These are phyloP conservation scores for Penicillium turbatum DNA, from an alignment of 495 filamentous ascomycete species.

Conservation along the genomic window DNA sequence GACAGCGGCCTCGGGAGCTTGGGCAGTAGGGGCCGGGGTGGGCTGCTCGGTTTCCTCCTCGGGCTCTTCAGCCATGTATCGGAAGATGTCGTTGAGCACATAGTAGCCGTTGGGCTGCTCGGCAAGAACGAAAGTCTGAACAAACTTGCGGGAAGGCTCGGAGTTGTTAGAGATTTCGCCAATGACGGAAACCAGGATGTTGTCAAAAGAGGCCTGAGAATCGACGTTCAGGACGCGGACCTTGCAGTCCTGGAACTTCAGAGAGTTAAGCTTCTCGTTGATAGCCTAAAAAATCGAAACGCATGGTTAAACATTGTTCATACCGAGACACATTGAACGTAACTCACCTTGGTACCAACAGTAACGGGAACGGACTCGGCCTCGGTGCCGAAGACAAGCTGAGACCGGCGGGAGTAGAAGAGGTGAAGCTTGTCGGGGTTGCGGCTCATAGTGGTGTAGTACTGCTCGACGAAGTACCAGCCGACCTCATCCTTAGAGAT, in stretches of 20 bases:
- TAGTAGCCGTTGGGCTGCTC: slow-evolving; percentile 97
- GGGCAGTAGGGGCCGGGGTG: slow-evolving; percentile 38
- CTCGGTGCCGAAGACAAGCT: slow-evolving; percentile 80
- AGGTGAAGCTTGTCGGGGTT: slow-evolving; percentile 87
- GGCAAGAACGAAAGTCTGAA: slow-evolving; percentile 97
- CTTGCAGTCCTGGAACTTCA: slow-evolving; percentile 97
- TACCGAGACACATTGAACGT: background rate
- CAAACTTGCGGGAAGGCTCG: slow-evolving; percentile 85
- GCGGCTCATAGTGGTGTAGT: slow-evolving; percentile 95
- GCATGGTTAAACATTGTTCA: background rate
- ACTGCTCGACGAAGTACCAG: slow-evolving; percentile 99
- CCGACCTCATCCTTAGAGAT: slow-evolving; percentile 83
- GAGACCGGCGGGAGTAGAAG: slow-evolving; percentile 79
- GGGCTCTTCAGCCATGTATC: slow-evolving; percentile 72
- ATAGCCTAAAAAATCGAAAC: slow-evolving; percentile 58
- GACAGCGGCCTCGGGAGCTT: slow-evolving; percentile 24
- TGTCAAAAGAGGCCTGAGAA: slow-evolving; percentile 83
- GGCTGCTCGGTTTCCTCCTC: slow-evolving; percentile 68
- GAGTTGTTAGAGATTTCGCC: slow-evolving; percentile 95
- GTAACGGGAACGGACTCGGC: slow-evolving; percentile 79
- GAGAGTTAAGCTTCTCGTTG: slow-evolving; percentile 84
- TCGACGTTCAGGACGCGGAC: slow-evolving; percentile 97
- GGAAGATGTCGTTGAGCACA: slow-evolving; percentile 95
- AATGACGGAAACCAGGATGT: slow-evolving; percentile 95
- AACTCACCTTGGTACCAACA: slow-evolving; percentile 77